These are phyloP conservation scores for Potentilla sterilis DNA, from an alignment of 306 rosid genomes.

Conservation along the genomic window DNA sequence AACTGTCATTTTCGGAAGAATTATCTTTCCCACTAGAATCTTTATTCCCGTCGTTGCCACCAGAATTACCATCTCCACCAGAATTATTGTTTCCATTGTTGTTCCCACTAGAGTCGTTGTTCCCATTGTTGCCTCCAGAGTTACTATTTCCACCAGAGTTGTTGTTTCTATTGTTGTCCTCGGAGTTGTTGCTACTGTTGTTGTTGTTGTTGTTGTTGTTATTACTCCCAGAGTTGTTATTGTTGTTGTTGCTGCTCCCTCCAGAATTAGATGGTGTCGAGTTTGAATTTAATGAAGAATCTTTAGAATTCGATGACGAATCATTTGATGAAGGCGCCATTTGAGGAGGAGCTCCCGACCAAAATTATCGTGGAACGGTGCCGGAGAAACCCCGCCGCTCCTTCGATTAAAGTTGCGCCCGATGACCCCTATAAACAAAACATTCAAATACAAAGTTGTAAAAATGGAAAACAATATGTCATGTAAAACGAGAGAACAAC, in stretches of 20 bases:
- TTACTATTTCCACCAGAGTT: background rate
- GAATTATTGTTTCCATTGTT: background rate
- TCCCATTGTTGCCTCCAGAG: background rate
- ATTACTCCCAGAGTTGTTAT: background rate
- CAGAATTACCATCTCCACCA: background rate
- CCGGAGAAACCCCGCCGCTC: slow-evolving; percentile 46
- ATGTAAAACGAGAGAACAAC: background rate
- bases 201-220: background rate
- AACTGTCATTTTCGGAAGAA: background rate
- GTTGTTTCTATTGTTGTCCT: background rate
- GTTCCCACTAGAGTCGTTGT: background rate
- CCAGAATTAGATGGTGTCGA: background rate
- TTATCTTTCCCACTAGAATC: background rate
- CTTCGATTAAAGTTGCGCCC: slow-evolving; percentile 27
- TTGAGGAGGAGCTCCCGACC: slow-evolving; percentile 31
- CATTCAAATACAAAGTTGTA: background rate
- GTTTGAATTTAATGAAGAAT: slow-evolving; percentile 12
- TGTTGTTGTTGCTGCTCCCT: background rate
- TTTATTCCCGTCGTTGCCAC: background rate
- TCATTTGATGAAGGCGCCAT: slow-evolving; percentile 45
- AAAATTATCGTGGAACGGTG: slow-evolving; percentile 21
- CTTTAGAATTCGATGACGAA: slow-evolving; percentile 14
- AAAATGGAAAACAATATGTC: background rate
- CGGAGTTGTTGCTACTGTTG: background rate
- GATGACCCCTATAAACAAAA: slow-evolving; percentile 16